Evolutionary conservation across 176 grass and related monocot genomes (phyloP), one percentile per base, ranked within the genome.

Genomic region (Miscanthus lutarioriparius): DNA sequence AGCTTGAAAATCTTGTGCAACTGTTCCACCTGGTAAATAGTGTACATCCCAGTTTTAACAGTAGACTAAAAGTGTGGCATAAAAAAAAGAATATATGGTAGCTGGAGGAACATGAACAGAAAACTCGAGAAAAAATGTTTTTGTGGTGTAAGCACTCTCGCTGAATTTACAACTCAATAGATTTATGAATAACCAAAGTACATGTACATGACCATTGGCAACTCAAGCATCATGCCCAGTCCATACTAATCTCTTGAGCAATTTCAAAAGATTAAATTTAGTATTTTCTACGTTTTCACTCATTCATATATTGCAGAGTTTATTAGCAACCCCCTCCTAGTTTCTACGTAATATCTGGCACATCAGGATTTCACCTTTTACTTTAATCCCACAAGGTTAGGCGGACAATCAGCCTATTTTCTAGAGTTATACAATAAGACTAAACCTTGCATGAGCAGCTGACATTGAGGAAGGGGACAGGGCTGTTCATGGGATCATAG

Each of bases 1-100:
- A 91, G 47, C 82, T 91, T 91, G 82, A 91, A 91, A 88, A 91
- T 91, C 72, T 91, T 91, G 82, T 91, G 89, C 73, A 91, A 82
- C 73, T 91, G 89, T 54, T 91, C 89, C 72, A 91, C 86, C 89
- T 91, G 83, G 64, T 78, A 65, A 75, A 86, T 20, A 90, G 51
- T 16, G 39, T 49, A 72, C 47, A 83, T 83, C 68, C 40, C 64
- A 71, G 17, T 71, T 30, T 72, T 62, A 84, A 74, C 20, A 79
- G 64, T 83, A 78, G 71, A 89, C 25, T 41, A 81, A 32, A 38
- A 40, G 15, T 7, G 4, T 43, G 5, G 11, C 51, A 67, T 56
- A 35, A 40, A 41, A 81, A 79, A 8, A 26, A 37, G 22, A 61
- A 47, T 82, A 62, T 77, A 23, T 83, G 28, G 8, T 72, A n/a